Percentiles rank a stretch among this genome's conserved stretches.
phyloP scores from a whole-genome alignment of 208 protist species.

The Acanthamoeba healyi region DNA sequence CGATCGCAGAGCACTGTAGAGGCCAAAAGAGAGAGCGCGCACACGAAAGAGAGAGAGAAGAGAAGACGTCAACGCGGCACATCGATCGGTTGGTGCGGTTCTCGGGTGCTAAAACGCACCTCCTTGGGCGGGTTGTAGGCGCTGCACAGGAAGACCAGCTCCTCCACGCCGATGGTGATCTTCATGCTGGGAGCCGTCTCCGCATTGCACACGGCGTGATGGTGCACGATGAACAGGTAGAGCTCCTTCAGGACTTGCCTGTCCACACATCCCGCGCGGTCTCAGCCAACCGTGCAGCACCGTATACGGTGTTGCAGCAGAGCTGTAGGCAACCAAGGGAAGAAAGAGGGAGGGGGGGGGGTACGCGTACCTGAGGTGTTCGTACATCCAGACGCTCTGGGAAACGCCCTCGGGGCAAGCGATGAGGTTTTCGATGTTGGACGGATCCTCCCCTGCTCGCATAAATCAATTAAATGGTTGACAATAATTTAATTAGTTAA shows the following conservation, averaged over 20 bases:
- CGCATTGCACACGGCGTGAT: slow-evolving; percentile 20
- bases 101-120: no score
- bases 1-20: slow-evolving; percentile 57
- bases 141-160: slow-evolving; percentile 72
- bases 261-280: neutral
- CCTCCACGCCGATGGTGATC: slow-evolving; percentile 60
- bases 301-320: neutral
- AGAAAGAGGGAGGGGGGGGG: neutral
- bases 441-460: slow-evolving; percentile 41
- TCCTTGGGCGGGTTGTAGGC: slow-evolving; percentile 72
- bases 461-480: slow-evolving; percentile 2
- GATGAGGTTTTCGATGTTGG: slow-evolving; percentile 47
- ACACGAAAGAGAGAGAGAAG: neutral
- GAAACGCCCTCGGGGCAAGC: slow-evolving; percentile 22
- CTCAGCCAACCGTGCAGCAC: no score
- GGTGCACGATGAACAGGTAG: slow-evolving; percentile 64
- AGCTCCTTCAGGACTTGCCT: slow-evolving; percentile 70
- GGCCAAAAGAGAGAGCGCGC: neutral
- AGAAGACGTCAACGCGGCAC: no score
- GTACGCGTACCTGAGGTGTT: slow-evolving; percentile 43
- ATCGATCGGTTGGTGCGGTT: no score
- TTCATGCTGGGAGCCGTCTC: slow-evolving; percentile 76
- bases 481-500: no score
- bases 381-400: slow-evolving; percentile 64
- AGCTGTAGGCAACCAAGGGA: neutral